Conservation (phyloP, 2,329 filamentous ascomycete genomes). For the Alternaria conjuncta region DNA sequence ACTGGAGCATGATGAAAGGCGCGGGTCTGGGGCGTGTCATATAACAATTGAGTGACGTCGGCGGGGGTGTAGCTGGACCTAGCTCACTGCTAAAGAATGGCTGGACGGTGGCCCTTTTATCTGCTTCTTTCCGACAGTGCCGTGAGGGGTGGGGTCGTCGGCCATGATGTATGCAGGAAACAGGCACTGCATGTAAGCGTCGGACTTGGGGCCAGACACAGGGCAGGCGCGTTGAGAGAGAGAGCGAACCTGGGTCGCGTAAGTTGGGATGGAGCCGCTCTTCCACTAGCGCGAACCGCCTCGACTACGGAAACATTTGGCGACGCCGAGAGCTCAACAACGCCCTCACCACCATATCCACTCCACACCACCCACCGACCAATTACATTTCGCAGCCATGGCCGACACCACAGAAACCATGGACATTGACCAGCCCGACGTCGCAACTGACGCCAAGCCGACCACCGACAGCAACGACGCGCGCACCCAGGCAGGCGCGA, state of each 20-base stretch:
- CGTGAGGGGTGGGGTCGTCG: neutral
- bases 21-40: conserved; percentile 5
- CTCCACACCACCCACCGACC: conserved; percentile 4
- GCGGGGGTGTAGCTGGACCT: conserved; percentile 12
- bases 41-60: conserved; percentile 21
- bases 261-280: conserved; percentile 1
- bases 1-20: conserved; percentile 30
- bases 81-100: conserved; percentile 2
- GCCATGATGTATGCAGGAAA: conserved; percentile 3
- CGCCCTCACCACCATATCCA: neutral
- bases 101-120: neutral
- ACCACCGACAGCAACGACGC: conserved; percentile 63
- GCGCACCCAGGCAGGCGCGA: conserved; percentile 75
- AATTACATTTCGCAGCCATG: conserved; percentile 41
- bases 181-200: neutral
- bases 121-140: neutral
- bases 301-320: conserved; percentile 14
- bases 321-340: conserved; percentile 6
- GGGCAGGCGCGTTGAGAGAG: neutral
- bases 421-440: conserved; percentile 51
- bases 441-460: conserved; percentile 10
- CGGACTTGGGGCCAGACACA: neutral
- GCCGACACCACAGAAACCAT: conserved; percentile 51
- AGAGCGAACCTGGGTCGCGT: neutral
- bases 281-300: conserved; percentile 11